Percentiles rank a stretch among this genome's conserved stretches.
Evolutionary conservation across 805 yeast genomes (phyloP).

Genomic region (Monosporozyma aerobia): DNA sequence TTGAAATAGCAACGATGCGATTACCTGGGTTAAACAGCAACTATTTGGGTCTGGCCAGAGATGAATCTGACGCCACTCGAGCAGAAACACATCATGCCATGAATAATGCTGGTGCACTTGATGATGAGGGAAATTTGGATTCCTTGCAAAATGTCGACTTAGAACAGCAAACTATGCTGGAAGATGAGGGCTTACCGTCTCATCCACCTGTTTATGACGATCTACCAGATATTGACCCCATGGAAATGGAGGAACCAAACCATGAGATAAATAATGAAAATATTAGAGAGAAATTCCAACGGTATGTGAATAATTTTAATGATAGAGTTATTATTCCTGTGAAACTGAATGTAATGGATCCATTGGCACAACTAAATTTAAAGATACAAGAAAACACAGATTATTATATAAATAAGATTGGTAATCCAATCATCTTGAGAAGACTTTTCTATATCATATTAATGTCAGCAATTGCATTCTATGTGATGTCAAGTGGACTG

Average conservation of each 20-base stretch:
- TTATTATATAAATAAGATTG: conserved; percentile 49
- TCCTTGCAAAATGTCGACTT: not conserved
- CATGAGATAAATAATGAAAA: not conserved
- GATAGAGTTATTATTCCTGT: conserved; percentile 33
- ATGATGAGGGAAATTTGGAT: not conserved
- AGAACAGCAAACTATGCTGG: not conserved
- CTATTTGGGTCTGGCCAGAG: not conserved
- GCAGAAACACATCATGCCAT: not conserved
- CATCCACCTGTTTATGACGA: not conserved
- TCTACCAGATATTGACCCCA: not conserved
- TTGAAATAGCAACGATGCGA: not conserved
- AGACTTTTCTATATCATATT: conserved; percentile 63
- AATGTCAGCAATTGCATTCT: conserved; percentile 49
- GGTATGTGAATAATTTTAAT: conserved; percentile 18
- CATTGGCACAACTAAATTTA: conserved; percentile 34
- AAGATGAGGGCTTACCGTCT: not conserved
- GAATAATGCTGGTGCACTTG: not conserved
- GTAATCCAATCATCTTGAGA: conserved; percentile 78
- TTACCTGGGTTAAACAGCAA: not conserved
- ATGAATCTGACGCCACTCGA: not conserved
- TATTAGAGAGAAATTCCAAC: conserved; percentile 3
- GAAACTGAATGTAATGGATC: conserved; percentile 35
- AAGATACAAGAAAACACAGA: conserved; percentile 41
- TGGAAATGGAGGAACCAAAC: not conserved
- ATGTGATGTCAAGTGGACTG: conserved; percentile 49